Evolutionary conservation across 768 basidiomycete species (phyloP).

Genomic region (Tylopilus balloui): DNA sequence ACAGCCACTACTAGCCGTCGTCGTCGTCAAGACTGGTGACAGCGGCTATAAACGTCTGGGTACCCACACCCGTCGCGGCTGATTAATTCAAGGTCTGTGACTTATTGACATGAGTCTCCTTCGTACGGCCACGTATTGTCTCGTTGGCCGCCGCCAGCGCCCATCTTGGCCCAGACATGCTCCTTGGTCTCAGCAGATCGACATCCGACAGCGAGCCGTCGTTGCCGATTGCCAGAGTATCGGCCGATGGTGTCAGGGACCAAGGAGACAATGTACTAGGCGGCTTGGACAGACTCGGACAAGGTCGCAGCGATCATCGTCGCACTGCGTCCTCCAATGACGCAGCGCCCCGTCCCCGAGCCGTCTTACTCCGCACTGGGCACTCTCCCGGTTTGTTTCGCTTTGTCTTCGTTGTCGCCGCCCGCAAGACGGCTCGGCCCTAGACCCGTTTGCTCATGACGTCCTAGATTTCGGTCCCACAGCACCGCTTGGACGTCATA

Average conservation of each 20-base stretch:
- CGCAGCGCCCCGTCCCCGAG: constrained; percentile 45
- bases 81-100: constrained; percentile 21
- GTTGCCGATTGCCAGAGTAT: constrained; percentile 6
- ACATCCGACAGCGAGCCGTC: constrained; percentile 22
- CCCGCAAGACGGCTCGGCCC: constrained; percentile 1
- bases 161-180: constrained; percentile 15
- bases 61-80: constrained; percentile 5
- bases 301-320: constrained; percentile 19
- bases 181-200: constrained; percentile 20
- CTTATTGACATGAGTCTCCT: constrained; percentile 7
- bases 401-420: constrained; percentile 7
- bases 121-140: not conserved
- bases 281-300: constrained; percentile 5
- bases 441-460: constrained; percentile 11
- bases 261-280: constrained; percentile 4
- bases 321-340: constrained; percentile 43
- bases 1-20: not conserved
- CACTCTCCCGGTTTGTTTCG: constrained; percentile 19
- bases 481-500: constrained; percentile 5
- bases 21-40: constrained; percentile 5
- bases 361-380: constrained; percentile 21
- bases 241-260: constrained; percentile 8
- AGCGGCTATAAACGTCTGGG: constrained; percentile 2
- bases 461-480: constrained; percentile 11
- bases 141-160: not conserved